Percentiles rank a stretch among this genome's conserved stretches.
These are phyloP conservation scores for Curvularia sp. DNA, from an alignment of 2,329 filamentous ascomycete genomes.

Conservation along the genomic window DNA sequence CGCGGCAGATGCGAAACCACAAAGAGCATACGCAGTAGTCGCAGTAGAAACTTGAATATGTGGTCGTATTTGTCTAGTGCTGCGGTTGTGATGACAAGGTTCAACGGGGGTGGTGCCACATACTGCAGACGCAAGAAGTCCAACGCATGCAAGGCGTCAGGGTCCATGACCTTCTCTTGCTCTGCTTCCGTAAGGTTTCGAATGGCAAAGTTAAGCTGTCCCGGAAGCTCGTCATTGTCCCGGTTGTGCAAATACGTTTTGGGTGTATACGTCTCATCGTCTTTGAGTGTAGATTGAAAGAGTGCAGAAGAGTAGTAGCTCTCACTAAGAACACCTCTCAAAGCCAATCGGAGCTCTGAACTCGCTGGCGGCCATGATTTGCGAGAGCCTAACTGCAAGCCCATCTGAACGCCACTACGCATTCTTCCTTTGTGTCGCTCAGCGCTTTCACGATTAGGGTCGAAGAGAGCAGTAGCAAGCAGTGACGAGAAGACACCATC, in stretches of 20 bases:
- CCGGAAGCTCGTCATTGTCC: conserved; percentile 51
- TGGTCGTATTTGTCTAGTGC: conserved; percentile 82
- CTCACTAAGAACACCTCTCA: conserved; percentile 85
- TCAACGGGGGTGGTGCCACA: conserved; percentile 73
- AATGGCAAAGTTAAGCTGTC: conserved; percentile 72
- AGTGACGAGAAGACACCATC: conserved; percentile 83
- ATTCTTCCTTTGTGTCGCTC: conserved; percentile 75
- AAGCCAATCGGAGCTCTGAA: conserved; percentile 85
- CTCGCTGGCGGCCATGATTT: conserved; percentile 92
- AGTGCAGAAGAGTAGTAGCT: conserved; percentile 63
- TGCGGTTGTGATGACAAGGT: conserved; percentile 73
- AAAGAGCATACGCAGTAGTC: conserved; percentile 79
- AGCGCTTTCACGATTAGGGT: conserved; percentile 79
- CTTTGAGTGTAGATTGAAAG: conserved; percentile 32
- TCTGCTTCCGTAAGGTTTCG: conserved; percentile 75
- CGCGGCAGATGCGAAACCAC: conserved; percentile 61
- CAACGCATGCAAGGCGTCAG: conserved; percentile 82
- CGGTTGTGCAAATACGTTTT: conserved; percentile 21
- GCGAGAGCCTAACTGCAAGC: conserved; percentile 79
- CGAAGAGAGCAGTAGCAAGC: conserved; percentile 83
- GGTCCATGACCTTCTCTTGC: conserved; percentile 82
- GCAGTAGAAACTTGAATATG: conserved; percentile 80
- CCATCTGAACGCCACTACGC: conserved; percentile 71
- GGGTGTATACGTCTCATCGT: conserved; percentile 1
- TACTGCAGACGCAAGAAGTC: conserved; percentile 92